Base-by-base conservation (phyloP, 2,329 filamentous ascomycete species). In the Fusarium sp. region DNA sequence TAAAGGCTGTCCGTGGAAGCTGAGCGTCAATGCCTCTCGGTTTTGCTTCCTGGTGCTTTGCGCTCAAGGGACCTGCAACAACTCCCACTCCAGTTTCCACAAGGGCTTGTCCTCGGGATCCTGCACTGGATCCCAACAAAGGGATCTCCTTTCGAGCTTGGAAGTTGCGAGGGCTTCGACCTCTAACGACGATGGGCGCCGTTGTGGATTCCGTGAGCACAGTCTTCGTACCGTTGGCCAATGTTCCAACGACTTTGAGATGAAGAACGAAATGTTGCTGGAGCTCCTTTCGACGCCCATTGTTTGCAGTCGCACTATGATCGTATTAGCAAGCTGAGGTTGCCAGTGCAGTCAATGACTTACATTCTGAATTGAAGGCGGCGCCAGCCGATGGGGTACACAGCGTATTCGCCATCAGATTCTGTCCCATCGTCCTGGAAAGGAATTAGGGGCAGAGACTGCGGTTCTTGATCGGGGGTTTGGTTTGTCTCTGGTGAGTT, bases 261-360 rank as follows among this genome's bases (percentile, higher is more conserved):
- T 94, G 92, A 64, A 98, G 87, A 15, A 97, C 91, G 81, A 98
- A 98, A 83, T 98, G 95, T 79, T 98, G 95, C 80, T 98, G 95
- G 49, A 98, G 88, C 80, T 98, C 95, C 84, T 97, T 97, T 70
- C 95, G 88, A 67, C 95, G 90, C 15, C 95, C 95, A 80, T 98
- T 98, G 83, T 98, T 98, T 62, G 95, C 95, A 13, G 95, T 98
- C 22, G 95, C 95, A 80, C 95, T 90, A 63, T 42, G 29, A 45
- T 12, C 31, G 17, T 39, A 50, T 75, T 44, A 73, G 72, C 41
- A 64, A 64, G 36, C 25, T 25, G n/a, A 39, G 29, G 35, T 31
- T 27, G 25, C 33, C 50, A 31, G 35, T 29, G n/a, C 29, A 17
- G 20, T 10, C 22, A 52, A 22, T 27, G 11, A 83, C 88, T 83